phyloP scores from a whole-genome alignment of 2,329 filamentous ascomycete species.

The Trichothecium sympodiale region DNA sequence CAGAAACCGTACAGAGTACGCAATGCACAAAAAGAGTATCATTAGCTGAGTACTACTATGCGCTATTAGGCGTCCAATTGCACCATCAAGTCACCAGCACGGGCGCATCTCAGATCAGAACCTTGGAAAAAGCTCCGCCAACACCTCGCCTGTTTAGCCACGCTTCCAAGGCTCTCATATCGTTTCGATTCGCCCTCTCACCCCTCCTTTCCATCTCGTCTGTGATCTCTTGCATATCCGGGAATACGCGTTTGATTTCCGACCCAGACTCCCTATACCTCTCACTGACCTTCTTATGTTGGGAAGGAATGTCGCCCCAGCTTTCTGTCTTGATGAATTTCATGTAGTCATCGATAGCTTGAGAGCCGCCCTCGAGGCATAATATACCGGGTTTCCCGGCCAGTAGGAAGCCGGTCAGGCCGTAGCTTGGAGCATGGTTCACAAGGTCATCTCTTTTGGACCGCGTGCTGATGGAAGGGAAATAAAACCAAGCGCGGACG shows the following conservation, averaged over 20 bases:
- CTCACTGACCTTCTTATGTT: constrained; percentile 54
- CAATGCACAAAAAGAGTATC: too few relatives aligned
- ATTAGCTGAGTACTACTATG: too few relatives aligned
- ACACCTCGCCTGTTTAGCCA: constrained; percentile 34
- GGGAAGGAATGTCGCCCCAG: constrained; percentile 50
- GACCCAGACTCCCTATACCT: constrained; percentile 28
- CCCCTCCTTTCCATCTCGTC: constrained; percentile 35
- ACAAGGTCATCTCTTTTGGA: constrained; percentile 47
- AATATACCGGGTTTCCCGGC: constrained; percentile 48
- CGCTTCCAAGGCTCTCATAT: constrained; percentile 40
- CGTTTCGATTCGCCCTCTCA: constrained; percentile 35
- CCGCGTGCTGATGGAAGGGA: constrained; percentile 48
- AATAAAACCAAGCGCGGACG: constrained; percentile 51
- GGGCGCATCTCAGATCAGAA: constrained; percentile 18
- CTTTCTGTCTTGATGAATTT: constrained; percentile 52
- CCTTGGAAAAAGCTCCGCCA: constrained; percentile 31
- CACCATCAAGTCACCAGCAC: too few relatives aligned
- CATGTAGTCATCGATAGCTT: constrained; percentile 46
- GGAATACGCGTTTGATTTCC: constrained; percentile 28
- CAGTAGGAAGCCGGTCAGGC: constrained; percentile 46
- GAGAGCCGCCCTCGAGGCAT: constrained; percentile 37
- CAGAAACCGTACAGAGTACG: too few relatives aligned
- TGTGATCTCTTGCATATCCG: constrained; percentile 47
- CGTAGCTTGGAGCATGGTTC: constrained; percentile 37
- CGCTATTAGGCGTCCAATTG: too few relatives aligned